Base-by-base conservation (phyloP, 202 grass and related monocot genomes). In the Panicum virgatum region DNA sequence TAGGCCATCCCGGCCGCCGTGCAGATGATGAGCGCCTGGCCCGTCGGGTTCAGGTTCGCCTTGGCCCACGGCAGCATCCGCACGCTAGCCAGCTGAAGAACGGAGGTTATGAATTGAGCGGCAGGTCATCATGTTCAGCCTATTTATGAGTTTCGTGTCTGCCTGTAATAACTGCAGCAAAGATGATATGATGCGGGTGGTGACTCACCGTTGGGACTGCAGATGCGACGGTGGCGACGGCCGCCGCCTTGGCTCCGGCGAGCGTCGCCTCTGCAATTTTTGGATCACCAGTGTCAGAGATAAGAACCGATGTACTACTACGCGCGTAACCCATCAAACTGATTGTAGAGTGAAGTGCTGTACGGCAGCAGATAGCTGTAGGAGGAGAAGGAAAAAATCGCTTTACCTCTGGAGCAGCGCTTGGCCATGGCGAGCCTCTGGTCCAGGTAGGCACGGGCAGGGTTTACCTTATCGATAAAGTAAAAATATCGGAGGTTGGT, bases 11-110 rank as follows among this genome's bases (percentile, higher is more conserved):
- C 93, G 1, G 90, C 90, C 26, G 66, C 90, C 60, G 83, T 79
- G 13, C 19, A 79, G 76, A 79, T 12, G 76, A 79, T 67, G 76
- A 79, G 82, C 0, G 87, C 89, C 77, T 94, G 92, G 1, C 86
- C 92, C 0, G 89, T 86, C 0, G 86, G 87, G 62, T 94, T 92
- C 3, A 95, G 59, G 76, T 94, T 84, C 3, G 83, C 63, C 75
- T 65, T 88, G 0, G 87, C 87, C 87, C 89, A 94, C 5, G 92
- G 92, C 50, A 92, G 70, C 89, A 92, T 94, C 83, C 82, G 73
- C 46, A 90, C 92, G 51, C 87, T 90, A 1, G 84, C 92, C 56
- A 89, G 27, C 80, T 88, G 62, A 85, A 50, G 3, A 20, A 13
- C 1, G 52, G 54, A n/a, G 36, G 3, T 1, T 14, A 23, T 1